Conservation (phyloP, 768 basidiomycete genomes). For the Russula ochroleuca region DNA sequence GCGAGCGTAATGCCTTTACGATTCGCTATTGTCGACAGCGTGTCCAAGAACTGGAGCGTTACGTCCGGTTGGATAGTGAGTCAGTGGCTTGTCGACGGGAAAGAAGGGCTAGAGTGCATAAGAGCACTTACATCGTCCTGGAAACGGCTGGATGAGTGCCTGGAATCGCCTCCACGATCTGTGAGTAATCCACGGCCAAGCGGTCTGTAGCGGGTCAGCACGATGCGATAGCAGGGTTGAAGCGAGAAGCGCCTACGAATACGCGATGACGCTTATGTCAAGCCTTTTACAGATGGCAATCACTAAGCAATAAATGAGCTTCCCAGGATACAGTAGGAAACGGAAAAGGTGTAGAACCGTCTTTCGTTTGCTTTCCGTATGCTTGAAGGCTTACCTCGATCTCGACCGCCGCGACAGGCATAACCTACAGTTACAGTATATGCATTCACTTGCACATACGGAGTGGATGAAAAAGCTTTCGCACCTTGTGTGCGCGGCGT, state of each 20-base stretch:
- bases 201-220: slow-evolving; percentile 37
- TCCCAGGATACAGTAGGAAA: neutral
- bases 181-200: slow-evolving; percentile 54
- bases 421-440: neutral
- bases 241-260: slow-evolving; percentile 41
- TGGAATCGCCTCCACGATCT: slow-evolving; percentile 41
- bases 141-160: no score
- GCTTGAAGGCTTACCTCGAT: slow-evolving; percentile 64
- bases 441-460: neutral
- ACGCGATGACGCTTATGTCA: slow-evolving; percentile 52
- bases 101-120: slow-evolving; percentile 3
- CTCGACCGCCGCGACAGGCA: slow-evolving; percentile 50
- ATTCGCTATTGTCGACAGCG: slow-evolving; percentile 39
- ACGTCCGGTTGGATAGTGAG: no score
- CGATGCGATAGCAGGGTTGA: neutral
- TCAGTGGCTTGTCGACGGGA: neutral
- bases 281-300: slow-evolving; percentile 52
- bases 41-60: slow-evolving; percentile 41
- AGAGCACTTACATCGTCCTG: slow-evolving; percentile 33
- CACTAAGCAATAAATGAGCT: slow-evolving; percentile 33
- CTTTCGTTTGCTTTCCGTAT: slow-evolving; percentile 49
- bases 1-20: slow-evolving; percentile 42
- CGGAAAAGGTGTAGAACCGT: slow-evolving; percentile 33
- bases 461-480: slow-evolving; percentile 29
- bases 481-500: slow-evolving; percentile 41